Base-by-base conservation (phyloP, 1,139 yeast species). In the Lodderomyces pseudojiufengensis region DNA sequence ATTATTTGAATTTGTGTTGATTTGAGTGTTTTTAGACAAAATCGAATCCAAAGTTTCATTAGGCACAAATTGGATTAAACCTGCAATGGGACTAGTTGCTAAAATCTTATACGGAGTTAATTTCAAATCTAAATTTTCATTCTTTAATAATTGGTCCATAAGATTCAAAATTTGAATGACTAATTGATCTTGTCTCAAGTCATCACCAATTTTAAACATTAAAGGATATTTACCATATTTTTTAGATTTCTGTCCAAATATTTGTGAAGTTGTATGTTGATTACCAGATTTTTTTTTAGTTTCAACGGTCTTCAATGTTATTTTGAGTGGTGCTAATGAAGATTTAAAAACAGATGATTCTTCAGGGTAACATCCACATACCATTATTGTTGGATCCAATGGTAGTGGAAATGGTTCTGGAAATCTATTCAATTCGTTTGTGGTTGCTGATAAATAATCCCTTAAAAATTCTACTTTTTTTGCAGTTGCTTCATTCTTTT, bases 131-230 rank as follows among this genome's bases (percentile, higher is more conserved):
- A 94, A 77, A 54, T 92, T 94, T 52, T 94, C 98, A 54, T 86
- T 86, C 46, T 84, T 80, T 39, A 94, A 63, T 34, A 94, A 71
- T 52, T 81, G 88, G 57, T 92, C 96, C 96, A 94, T 92, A 40
- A 94, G 65, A 37, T 84, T 77, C 37, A 94, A 85, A 41, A 94
- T 86, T 57, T 94, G 98, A 36, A 88, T 85, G 16, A 92, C 95
- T 47, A 94, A 73, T 57, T 94, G 99, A 63, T 94, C 99, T 57
- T 94, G 99, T 41, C 97, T 70, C 35, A 94, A 65, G 55, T 94
- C 98, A 59, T 94, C 98, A 3, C 99, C 98, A 33, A 85, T 84
- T 56, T 94, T 94, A 61, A 88, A 88, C 84, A 94, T 92, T 30
- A 92, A 62, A 3, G 95, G 80, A 57, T 88, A 94, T 34, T 67